Evolutionary conservation across 2,329 filamentous ascomycete species (phyloP).

Genomic region (Phialemonium atrogriseum): DNA sequence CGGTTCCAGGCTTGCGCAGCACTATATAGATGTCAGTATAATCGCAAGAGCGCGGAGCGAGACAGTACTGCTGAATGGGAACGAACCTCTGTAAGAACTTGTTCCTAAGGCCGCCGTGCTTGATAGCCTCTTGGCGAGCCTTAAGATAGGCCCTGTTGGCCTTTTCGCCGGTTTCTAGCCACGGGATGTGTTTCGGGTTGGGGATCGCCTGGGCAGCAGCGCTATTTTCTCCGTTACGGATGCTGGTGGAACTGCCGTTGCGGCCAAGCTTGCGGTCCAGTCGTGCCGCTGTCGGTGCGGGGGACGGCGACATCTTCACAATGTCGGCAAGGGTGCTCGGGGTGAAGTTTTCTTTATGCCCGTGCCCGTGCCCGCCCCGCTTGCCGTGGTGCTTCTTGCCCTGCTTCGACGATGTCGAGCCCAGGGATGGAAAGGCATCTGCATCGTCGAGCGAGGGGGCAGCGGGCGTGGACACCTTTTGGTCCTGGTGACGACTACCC

Average conservation of each 20-base stretch:
- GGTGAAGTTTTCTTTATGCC: conserved; percentile 56
- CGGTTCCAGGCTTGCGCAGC: conserved; percentile 98
- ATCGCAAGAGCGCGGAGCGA: no score
- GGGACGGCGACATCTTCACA: conserved; percentile 88
- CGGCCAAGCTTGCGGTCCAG: conserved; percentile 53
- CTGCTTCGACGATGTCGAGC: conserved; percentile 64
- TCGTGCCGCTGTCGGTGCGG: conserved; percentile 49
- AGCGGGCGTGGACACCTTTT: conserved; percentile 50
- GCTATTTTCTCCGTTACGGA: conserved; percentile 67
- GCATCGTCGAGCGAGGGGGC: conserved; percentile 83
- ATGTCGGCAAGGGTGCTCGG: conserved; percentile 85
- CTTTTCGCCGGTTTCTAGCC: conserved; percentile 86
- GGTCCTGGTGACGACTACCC: conserved; percentile 68
- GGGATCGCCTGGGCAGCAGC: conserved; percentile 75
- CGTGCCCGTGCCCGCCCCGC: conserved; percentile 70
- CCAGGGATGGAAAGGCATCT: conserved; percentile 87
- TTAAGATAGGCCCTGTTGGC: conserved; percentile 94
- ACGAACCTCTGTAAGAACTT: conserved; percentile 89
- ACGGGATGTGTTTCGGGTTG: conserved; percentile 85
- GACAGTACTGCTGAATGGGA: no score
- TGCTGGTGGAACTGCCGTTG: conserved; percentile 56
- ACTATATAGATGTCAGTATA: conserved; percentile 34
- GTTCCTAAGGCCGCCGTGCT: conserved; percentile 91
- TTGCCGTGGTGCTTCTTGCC: conserved; percentile 93
- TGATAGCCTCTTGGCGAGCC: conserved; percentile 90